These are phyloP conservation scores for Poronia punctata DNA, from an alignment of 495 filamentous ascomycete genomes.

Conservation along the genomic window DNA sequence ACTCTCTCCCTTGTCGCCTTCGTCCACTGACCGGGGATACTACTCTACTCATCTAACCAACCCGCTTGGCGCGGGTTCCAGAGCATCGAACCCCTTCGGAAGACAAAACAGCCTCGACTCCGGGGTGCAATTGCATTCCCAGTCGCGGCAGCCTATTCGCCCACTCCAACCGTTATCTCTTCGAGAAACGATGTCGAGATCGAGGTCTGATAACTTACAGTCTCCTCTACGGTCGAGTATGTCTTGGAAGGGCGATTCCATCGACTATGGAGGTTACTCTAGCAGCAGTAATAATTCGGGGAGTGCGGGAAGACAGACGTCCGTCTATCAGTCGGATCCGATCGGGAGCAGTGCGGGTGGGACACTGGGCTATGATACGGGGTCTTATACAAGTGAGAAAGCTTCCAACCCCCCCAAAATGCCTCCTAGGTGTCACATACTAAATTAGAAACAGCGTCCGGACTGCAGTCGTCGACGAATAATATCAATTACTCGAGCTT, in stretches of 20 bases:
- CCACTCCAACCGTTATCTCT: conserved; percentile 53
- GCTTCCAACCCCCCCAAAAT: neutral
- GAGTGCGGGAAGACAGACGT: conserved; percentile 36
- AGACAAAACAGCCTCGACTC: conserved; percentile 43
- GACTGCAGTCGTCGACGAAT: conserved; percentile 39
- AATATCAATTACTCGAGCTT: conserved; percentile 41
- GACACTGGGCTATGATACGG: conserved; percentile 41
- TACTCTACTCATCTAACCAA: conserved; percentile 44
- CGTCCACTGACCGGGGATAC: conserved; percentile 44
- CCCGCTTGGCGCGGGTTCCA: conserved; percentile 39
- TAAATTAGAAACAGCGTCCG: conserved; percentile 29
- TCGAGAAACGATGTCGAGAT: conserved; percentile 52
- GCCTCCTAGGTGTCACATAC: conserved; percentile 8
- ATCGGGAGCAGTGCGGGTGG: conserved; percentile 30
- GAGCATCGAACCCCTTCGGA: conserved; percentile 50
- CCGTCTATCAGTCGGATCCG: conserved; percentile 33
- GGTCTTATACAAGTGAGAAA: conserved; percentile 45
- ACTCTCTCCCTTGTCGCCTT: conserved; percentile 47
- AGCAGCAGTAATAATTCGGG: conserved; percentile 36
- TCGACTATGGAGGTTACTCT: conserved; percentile 47
- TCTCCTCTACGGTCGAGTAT: conserved; percentile 54
- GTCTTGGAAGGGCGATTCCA: conserved; percentile 54
- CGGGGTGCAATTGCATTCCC: conserved; percentile 39
- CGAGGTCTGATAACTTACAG: conserved; percentile 51
- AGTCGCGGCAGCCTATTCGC: conserved; percentile 37